Evolutionary conservation across 2,329 filamentous ascomycete genomes (phyloP), one percentile per base, ranked within the genome.

Genomic region (Thermomyces lanuginosus): DNA sequence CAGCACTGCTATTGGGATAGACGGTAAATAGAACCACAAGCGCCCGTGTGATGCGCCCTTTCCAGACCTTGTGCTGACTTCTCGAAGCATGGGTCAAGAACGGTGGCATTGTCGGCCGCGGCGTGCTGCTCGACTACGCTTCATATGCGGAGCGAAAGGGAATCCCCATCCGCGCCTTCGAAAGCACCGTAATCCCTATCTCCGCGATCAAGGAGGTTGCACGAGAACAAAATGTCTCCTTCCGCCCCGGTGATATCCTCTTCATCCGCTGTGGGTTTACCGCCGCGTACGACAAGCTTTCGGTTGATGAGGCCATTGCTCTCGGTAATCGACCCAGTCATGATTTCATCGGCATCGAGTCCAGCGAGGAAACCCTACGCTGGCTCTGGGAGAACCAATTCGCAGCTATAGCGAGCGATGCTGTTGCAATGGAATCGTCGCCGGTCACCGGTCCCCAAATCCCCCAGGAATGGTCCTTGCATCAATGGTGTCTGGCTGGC

Each of bases 201-300:
- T 42, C 44, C 0, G 45, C 49, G 1, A 46, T 71, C 1, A 44
- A 60, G 25, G 45, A 53, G 13, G 51, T 67, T 6, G 60, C 60
- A 1, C 41, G 45, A 30, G 49, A 50, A 21, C 54, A 66, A 36
- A 49, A 53, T 11, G 53, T 56, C 0, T 42, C 46, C 1, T 55
- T 67, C 21, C 49, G 46, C 4, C 42, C 43, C 3, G 68, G 69
- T 8, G 69, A 73, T 31, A 65, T 73, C 16, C 51, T 73, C 21
- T 56, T 73, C 35, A 52, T 72, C 22, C 59, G 66, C 13, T 60
- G 60, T 0, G 67, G 66, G 6, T 69, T 61, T 48, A 56, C 56
- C 0, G 46, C 54, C 9, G 58, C 46, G 3, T 60, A 65, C 40
- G 43, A 56, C 4, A 40, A 41, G 5, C 42, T 58, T 2, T 38